phyloP scores from a whole-genome alignment of 2,329 filamentous ascomycete genomes.

The Colletotrichum somersetense region DNA sequence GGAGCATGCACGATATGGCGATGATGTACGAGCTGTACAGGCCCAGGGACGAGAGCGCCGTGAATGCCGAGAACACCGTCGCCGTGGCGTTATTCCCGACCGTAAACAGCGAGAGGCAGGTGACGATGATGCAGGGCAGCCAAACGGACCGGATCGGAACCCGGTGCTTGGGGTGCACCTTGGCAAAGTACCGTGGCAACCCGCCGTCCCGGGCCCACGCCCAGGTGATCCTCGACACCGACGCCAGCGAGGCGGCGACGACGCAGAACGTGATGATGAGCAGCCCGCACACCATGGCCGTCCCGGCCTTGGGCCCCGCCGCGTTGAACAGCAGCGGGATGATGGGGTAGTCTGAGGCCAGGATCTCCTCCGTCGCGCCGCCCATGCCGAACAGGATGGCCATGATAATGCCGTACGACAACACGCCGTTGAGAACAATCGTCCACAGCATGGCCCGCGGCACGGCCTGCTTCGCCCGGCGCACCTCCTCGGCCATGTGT shows the following conservation, averaged over 20 bases:
- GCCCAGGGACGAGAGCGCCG: conserved; percentile 32
- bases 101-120: conserved; percentile 32
- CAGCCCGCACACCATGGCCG: conserved; percentile 38
- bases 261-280: conserved; percentile 41
- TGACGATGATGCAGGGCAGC: conserved; percentile 37
- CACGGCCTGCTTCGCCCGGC: conserved; percentile 36
- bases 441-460: conserved; percentile 42
- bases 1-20: conserved; percentile 39
- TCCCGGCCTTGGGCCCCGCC: conserved; percentile 24
- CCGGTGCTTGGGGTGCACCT: conserved; percentile 30
- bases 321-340: conserved; percentile 37
- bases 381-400: conserved; percentile 38
- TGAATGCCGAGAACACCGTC: conserved; percentile 39
- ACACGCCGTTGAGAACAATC: conserved; percentile 52
- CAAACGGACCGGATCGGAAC: conserved; percentile 36
- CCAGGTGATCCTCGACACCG: conserved; percentile 43
- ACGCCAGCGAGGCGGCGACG: conserved; percentile 53
- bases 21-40: conserved; percentile 41
- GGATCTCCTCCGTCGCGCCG: conserved; percentile 30
- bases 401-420: conserved; percentile 44
- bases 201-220: conserved; percentile 38
- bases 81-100: conserved; percentile 38
- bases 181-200: conserved; percentile 37
- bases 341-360: conserved; percentile 35
- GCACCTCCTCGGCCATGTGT: conserved; percentile 43